Base-by-base conservation (phyloP, 2,329 filamentous ascomycete genomes). In the Microcyclospora tardicrescens region DNA sequence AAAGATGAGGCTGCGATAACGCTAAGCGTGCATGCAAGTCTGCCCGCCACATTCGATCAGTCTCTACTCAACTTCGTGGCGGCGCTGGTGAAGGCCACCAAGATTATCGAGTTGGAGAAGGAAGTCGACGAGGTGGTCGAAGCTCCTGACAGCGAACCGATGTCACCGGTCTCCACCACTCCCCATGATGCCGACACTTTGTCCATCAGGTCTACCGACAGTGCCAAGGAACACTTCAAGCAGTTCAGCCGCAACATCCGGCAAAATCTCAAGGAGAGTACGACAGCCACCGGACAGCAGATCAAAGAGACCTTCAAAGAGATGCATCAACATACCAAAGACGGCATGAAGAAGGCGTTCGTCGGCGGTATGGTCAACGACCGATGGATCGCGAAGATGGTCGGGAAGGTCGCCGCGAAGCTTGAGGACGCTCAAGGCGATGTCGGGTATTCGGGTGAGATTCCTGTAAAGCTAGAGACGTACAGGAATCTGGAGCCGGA, bases 81-180 rank as follows among this genome's bases (percentile, higher is more conserved):
- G 1, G 68, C 69, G 1, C 56, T 72, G 1, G 63, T 72, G n/a
- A 74, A 73, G 48, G 69, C 70, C 0, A 72, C 65, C n/a, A 73
- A 73, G 44, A 61, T 73, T 29, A 68, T 72, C 34, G 70, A 73
- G 46, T 55, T 67, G 16, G 68, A 72, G 46, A 69, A 65, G 41
- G 62, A 63, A 11, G 45, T 60, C 16, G 61, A 64, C 37, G 60
- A 61, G 27, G 41, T 42, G 2, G 48, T 27, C 8, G 31, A 34
- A 16, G 19, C 28, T 19, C 28, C 31, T 15, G 36, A 44, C 29
- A 36, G 30, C 12, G 31, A 28, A 6, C 39, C 39, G 2, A 33
- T 38, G 13, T 19, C 12, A 6, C 38, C 43, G 4, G 30, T 15
- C 15, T 27, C 14, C 3, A 16, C 33, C 12, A 15, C 33, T 14